Conservation (phyloP, 2,329 filamentous ascomycete species). For the Trichoderma endophyticum region DNA sequence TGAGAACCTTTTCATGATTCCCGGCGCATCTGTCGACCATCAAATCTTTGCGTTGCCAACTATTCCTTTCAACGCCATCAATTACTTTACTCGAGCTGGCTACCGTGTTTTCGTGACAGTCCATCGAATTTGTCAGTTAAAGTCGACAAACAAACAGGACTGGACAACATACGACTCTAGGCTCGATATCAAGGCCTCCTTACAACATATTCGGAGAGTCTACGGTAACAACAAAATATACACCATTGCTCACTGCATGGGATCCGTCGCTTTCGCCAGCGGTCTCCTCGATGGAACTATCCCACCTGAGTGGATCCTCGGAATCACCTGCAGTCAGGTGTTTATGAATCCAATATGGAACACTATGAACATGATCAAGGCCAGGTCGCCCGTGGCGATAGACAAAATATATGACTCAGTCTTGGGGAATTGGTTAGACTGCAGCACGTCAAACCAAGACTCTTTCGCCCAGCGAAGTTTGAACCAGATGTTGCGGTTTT, state of each 20-base stretch:
- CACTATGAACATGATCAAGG: conserved; percentile 55
- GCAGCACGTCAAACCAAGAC: conserved; percentile 43
- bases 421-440: conserved; percentile 55
- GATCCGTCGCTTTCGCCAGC: conserved; percentile 54
- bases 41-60: conserved; percentile 62
- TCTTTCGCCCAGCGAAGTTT: conserved; percentile 47
- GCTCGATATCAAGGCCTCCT: conserved; percentile 55
- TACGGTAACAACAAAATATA: conserved; percentile 46
- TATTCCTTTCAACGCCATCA: conserved; percentile 60
- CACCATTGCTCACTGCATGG: conserved; percentile 61
- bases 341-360: conserved; percentile 63
- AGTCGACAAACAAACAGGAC: conserved; percentile 44
- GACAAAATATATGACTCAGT: conserved; percentile 47
- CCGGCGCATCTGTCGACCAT: conserved; percentile 61
- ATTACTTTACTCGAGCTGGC: conserved; percentile 59
- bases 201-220: conserved; percentile 49
- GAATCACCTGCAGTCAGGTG: conserved; percentile 58
- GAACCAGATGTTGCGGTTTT: conserved; percentile 57
- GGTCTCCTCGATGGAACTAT: conserved; percentile 63
- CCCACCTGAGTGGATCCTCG: conserved; percentile 53
- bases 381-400: conserved; percentile 46
- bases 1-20: conserved; percentile 58
- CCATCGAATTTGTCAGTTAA: conserved; percentile 55
- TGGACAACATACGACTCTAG: conserved; percentile 61
- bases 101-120: conserved; percentile 59